Conservation (phyloP, 2,329 filamentous ascomycete genomes). For the Cadophora sp. region DNA sequence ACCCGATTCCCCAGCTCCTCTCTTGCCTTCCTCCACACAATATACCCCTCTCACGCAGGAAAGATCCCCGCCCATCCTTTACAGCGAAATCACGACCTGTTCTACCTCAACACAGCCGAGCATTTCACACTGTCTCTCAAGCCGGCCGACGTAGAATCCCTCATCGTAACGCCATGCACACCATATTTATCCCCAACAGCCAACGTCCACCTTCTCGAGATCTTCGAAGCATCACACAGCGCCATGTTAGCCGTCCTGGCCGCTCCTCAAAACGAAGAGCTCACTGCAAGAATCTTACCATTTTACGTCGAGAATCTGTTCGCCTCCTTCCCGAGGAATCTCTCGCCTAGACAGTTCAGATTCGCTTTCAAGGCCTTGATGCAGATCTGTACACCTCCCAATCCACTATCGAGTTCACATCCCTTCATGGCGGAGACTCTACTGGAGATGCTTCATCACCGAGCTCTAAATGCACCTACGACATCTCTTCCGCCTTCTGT, state of each 20-base stretch:
- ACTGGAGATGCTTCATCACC: constrained; percentile 68
- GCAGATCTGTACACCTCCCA: constrained; percentile 69
- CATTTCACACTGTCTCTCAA: constrained; percentile 69
- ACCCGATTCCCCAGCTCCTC: constrained; percentile 64
- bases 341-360: constrained; percentile 73
- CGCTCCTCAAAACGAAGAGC: constrained; percentile 65
- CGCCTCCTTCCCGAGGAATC: constrained; percentile 67
- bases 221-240: constrained; percentile 76
- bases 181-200: constrained; percentile 64
- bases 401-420: constrained; percentile 64
- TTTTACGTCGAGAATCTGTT: constrained; percentile 75
- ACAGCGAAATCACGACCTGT: constrained; percentile 72
- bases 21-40: constrained; percentile 60
- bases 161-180: constrained; percentile 65
- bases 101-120: constrained; percentile 74
- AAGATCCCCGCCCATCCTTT: constrained; percentile 68
- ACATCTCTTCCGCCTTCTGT: constrained; percentile 46
- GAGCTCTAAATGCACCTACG: constrained; percentile 62
- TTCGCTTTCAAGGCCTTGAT: constrained; percentile 74
- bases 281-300: constrained; percentile 67
- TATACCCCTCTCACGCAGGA: constrained; percentile 48
- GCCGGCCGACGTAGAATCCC: constrained; percentile 61
- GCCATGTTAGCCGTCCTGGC: constrained; percentile 73
- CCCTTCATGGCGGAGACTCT: constrained; percentile 69
- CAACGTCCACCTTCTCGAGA: constrained; percentile 59